A percentile compares a stretch with the other conserved stretches of the same genome.
Conservation (phyloP, 192 early-diverging fungal genomes). For the Entomortierella beljakovae region DNA sequence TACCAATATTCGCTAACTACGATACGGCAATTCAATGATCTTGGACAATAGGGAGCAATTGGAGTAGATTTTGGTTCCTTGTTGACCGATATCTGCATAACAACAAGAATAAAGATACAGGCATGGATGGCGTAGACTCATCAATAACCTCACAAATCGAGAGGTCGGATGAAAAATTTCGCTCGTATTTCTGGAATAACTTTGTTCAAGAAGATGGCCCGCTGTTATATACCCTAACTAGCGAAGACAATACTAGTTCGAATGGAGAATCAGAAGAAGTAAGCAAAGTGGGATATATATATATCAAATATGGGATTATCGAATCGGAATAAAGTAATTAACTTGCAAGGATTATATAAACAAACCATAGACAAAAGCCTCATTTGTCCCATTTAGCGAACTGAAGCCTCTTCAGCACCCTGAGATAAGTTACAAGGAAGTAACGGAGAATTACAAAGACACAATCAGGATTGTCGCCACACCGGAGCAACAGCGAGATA, state of each 20-base stretch:
- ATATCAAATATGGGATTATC: neutral
- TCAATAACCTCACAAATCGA: neutral
- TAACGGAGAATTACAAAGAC: constrained; percentile 33
- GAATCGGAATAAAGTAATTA: neutral
- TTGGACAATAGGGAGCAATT: constrained; percentile 24
- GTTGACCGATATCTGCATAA: constrained; percentile 31
- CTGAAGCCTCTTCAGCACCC: neutral
- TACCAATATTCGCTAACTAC: neutral
- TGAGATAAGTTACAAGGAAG: constrained; percentile 11
- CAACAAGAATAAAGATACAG: neutral
- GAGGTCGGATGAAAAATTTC: constrained; percentile 36
- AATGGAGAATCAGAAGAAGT: neutral
- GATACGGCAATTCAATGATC: neutral
- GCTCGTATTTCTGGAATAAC: constrained; percentile 46
- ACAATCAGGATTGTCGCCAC: constrained; percentile 53
- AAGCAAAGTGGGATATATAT: neutral
- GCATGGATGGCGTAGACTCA: neutral
- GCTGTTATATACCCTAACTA: constrained; percentile 11
- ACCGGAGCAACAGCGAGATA: constrained; percentile 25
- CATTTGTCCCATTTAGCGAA: constrained; percentile 12
- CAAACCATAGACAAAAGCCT: constrained; percentile 11
- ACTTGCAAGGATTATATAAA: neutral
- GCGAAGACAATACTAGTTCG: neutral
- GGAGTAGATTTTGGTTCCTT: constrained; percentile 50
- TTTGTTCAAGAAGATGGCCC: constrained; percentile 38